A percentile compares a stretch with the other conserved stretches of the same genome.
phyloP scores from a whole-genome alignment of 2,329 filamentous ascomycete genomes.

The Xylariaceae sp. region DNA sequence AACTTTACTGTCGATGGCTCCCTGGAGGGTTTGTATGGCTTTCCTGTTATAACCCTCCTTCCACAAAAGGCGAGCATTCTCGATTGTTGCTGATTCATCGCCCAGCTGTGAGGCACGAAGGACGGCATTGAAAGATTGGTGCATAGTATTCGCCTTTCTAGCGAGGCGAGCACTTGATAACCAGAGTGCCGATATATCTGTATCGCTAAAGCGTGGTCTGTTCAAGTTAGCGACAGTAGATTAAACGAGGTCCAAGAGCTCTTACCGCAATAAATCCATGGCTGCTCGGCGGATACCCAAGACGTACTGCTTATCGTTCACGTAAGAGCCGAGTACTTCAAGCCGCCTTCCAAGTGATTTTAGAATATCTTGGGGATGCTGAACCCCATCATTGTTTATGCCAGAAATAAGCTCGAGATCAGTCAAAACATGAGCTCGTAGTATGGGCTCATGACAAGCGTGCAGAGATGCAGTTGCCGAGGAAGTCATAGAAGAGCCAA shows the following conservation, averaged over 20 bases:
- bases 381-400: slow-evolving; percentile 39
- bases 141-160: slow-evolving; percentile 75
- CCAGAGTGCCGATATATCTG: slow-evolving; percentile 81
- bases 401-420: slow-evolving; percentile 77
- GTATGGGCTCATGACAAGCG: slow-evolving; percentile 76
- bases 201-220: slow-evolving; percentile 59
- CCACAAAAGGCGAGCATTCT: slow-evolving; percentile 91
- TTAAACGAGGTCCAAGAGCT: slow-evolving; percentile 21
- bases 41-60: slow-evolving; percentile 90
- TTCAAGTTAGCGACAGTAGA: slow-evolving; percentile 30
- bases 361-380: slow-evolving; percentile 42
- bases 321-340: slow-evolving; percentile 83
- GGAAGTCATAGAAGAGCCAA: slow-evolving; percentile 70
- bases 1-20: slow-evolving; percentile 77
- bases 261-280: slow-evolving; percentile 73
- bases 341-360: slow-evolving; percentile 68
- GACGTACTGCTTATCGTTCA: slow-evolving; percentile 89
- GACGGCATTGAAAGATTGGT: slow-evolving; percentile 90
- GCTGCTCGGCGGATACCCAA: slow-evolving; percentile 79
- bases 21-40: slow-evolving; percentile 85
- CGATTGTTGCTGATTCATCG: slow-evolving; percentile 84
- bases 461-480: slow-evolving; percentile 77
- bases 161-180: slow-evolving; percentile 79
- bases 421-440: slow-evolving; percentile 80
- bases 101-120: slow-evolving; percentile 81